Evolutionary conservation across 1,139 yeast species (phyloP).

Genomic region (Keqinozyma sinolaborantium): DNA sequence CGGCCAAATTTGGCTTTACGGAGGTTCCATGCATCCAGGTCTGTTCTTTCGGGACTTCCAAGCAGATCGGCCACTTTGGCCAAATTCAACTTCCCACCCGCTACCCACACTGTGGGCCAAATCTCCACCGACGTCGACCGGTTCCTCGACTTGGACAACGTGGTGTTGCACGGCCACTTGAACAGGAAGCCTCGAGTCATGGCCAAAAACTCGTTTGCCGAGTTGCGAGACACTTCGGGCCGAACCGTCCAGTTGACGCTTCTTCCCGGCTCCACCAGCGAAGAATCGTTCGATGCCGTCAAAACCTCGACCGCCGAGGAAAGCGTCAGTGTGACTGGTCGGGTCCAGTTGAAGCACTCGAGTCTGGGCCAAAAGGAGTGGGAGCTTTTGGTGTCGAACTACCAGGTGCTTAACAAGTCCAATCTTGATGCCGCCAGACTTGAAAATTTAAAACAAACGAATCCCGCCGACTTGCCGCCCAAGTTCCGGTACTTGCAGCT

Average conservation of each 20-base stretch:
- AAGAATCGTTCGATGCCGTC: slow-evolving; percentile 36
- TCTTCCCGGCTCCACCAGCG: slow-evolving; percentile 39
- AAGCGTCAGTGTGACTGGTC: slow-evolving; percentile 68
- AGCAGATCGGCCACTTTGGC: slow-evolving; percentile 19
- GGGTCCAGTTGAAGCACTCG: slow-evolving; percentile 31
- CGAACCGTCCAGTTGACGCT: slow-evolving; percentile 60
- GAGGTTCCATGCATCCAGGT: neutral
- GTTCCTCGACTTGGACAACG: slow-evolving; percentile 11
- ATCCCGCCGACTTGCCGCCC: slow-evolving; percentile 62
- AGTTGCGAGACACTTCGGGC: slow-evolving; percentile 70
- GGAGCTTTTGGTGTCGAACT: slow-evolving; percentile 54
- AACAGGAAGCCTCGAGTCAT: slow-evolving; percentile 59
- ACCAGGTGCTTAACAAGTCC: slow-evolving; percentile 64
- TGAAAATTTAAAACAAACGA: slow-evolving; percentile 50
- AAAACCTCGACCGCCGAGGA: slow-evolving; percentile 62
- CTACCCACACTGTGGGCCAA: slow-evolving; percentile 27
- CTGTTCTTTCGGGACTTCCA: slow-evolving; percentile 13
- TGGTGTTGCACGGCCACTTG: slow-evolving; percentile 74
- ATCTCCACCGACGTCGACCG: slow-evolving; percentile 13
- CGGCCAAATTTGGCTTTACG: no score
- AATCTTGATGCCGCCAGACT: slow-evolving; percentile 69
- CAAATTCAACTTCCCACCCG: slow-evolving; percentile 37
- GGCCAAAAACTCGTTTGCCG: slow-evolving; percentile 59
- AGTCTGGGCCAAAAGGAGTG: slow-evolving; percentile 26
- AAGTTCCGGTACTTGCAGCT: slow-evolving; percentile 79